Evolutionary conservation across 2,329 filamentous ascomycete genomes (phyloP), one percentile per base, ranked within the genome.

Genomic region (Fonsecaea erecta): DNA sequence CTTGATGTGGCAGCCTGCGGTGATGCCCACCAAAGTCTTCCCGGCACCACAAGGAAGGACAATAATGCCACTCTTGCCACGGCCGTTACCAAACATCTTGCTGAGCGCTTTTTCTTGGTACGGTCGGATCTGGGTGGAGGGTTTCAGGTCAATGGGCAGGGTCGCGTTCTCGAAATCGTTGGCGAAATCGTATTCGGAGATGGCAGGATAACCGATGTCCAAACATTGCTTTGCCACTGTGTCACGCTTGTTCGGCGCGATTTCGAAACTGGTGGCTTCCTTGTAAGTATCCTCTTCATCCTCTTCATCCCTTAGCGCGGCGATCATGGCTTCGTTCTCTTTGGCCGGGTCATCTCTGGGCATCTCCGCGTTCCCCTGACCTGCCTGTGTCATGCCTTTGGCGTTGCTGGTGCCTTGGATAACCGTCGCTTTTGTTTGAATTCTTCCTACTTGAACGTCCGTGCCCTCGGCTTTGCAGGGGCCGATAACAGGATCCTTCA

Each of bases 41-140:
- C 95, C 95, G 18, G 95, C 95, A 71, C 95, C 95, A 76, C 95
- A 99, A 18, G 95, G 95, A 72, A 99, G 79, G 62, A 99, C 95
- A 65, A 99, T 99, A 71, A 99, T 96, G 63, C 95, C 95, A 77
- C 93, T 97, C 81, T 97, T 95, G 14, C 95, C 95, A 78, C 95
- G 90, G 56, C 94, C 94, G 75, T 99, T 99, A 75, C 95, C 94
- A 76, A 99, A 99, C 95, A 99, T 99, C 78, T 99, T 99, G 81
- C 92, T 96, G 9, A 99, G 82, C 70, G 93, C 96, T 80, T 97
- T 96, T 77, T 99, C 95, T 76, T 99, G 95, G 73, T 99, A 99
- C 81, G 86, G 89, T 75, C 94, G 88, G 75, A 98, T 98, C 74
- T 94, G 90, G 0, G 93, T 94, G 63, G 89, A 89, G 0, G 94